Base-by-base conservation (phyloP, 768 basidiomycete genomes). In the Pisolithus albus region DNA sequence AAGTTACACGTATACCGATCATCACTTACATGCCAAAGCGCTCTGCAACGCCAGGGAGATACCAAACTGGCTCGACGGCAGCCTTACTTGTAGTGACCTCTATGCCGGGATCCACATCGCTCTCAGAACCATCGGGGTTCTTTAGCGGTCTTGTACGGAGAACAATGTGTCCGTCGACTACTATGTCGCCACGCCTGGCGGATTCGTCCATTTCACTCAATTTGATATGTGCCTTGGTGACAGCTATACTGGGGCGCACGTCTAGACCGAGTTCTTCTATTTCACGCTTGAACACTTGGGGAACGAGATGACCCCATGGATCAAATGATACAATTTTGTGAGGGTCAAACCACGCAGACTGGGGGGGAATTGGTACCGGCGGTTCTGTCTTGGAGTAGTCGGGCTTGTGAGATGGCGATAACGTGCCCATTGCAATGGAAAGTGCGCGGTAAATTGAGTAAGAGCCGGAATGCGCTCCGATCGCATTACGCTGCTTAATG, bases 31-130 rank as follows among this genome's bases (percentile, higher is more conserved):
- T 92, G 19, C 84, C 87, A 60, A 98, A 92, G n/a, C 95, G 75
- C 58, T 90, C 87, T 0, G 95, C 95, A 1, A 98, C 83, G 10
- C 92, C 92, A 41, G 94, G 94, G 1, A 96, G 72, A 65, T 87
- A 91, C 94, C 94, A 97, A 13, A 97, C 93, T 0, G 94, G 95
- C 63, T 97, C 95, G 7, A 97, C 86, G 0, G 95, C 94, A 0
- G 93, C 94, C 71, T 97, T 97, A 64, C 82, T 84, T n/a, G 87
- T 80, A 43, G 73, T 80, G 11, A 97, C 80, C 72, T 98, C 95
- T 16, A 97, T 81, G 6, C 95, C 94, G 7, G 84, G 81, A 51
- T 80, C 76, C 23, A 73, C 78, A 7, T 72, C 67, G 50, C 77
- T 82, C 52, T 62, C 62, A 0, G 76, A 75, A 11, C 86, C 86